A percentile compares a stretch with the other conserved stretches of the same genome.
Conservation (phyloP, 148 eudicot species). For the Selenicereus undatus region DNA sequence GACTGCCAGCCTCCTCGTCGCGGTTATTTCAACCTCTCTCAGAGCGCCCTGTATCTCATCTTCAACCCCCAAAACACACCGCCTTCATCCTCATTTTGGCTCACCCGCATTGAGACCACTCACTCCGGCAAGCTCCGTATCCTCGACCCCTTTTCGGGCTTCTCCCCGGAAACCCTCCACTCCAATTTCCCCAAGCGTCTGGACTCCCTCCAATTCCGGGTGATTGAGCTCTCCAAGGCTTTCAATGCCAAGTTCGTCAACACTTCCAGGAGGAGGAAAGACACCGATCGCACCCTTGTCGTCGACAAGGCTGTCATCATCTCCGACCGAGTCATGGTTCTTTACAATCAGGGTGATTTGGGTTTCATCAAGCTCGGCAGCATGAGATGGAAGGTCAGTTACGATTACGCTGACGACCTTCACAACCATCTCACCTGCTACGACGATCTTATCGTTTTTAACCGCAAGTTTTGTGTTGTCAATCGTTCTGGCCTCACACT, state of each 20-base stretch:
- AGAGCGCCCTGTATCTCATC: background rate
- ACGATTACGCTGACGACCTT: background rate
- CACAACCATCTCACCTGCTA: slow-evolving; percentile 1
- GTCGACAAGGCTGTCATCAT: slow-evolving; percentile 4
- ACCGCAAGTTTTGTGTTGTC: background rate
- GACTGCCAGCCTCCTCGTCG: slow-evolving; percentile 1
- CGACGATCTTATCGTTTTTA: slow-evolving; percentile 2
- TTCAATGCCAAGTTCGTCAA: background rate
- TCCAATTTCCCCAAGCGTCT: background rate
- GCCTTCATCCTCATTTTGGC: background rate
- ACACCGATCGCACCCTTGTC: background rate
- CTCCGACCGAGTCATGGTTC: slow-evolving; percentile 11
- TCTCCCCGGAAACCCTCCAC: background rate
- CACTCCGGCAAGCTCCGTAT: slow-evolving; percentile 3
- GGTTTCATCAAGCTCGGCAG: slow-evolving; percentile 1
- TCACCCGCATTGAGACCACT: slow-evolving; percentile 5
- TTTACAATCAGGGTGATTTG: slow-evolving; percentile 8
- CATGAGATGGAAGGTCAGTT: slow-evolving; percentile 12
- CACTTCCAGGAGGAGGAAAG: background rate
- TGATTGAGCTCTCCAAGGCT: slow-evolving; percentile 6
- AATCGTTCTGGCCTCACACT: background rate
- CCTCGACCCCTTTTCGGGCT: slow-evolving; percentile 6
- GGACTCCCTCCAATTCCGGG: background rate
- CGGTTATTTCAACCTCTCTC: slow-evolving; percentile 1
- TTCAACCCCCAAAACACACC: background rate